These are phyloP conservation scores for Geotrichum fermentans DNA, from an alignment of 1,139 yeast genomes.

Conservation along the genomic window DNA sequence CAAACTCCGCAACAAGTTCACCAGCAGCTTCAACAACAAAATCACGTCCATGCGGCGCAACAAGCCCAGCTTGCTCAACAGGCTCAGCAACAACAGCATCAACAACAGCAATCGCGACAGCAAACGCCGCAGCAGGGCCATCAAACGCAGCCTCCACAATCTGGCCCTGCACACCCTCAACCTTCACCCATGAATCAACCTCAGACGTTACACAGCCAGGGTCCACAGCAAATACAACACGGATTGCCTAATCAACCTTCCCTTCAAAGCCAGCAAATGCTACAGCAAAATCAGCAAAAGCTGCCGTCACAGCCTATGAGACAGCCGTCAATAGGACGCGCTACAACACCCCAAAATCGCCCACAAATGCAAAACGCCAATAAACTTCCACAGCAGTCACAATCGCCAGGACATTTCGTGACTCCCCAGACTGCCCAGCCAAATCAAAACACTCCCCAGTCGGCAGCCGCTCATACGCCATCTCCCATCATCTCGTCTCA, in stretches of 20 bases:
- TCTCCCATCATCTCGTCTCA: neutral
- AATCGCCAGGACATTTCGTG: slow-evolving; percentile 3
- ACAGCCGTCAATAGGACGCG: slow-evolving; percentile 3
- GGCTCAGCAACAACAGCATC: slow-evolving; percentile 3
- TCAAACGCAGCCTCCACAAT: neutral
- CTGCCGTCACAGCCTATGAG: slow-evolving; percentile 6
- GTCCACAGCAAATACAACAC: slow-evolving; percentile 4
- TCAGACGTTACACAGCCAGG: slow-evolving; percentile 1
- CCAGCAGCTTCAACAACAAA: slow-evolving; percentile 11
- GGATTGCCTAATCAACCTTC: neutral
- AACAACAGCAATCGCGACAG: slow-evolving; percentile 3
- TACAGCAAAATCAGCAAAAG: slow-evolving; percentile 3
- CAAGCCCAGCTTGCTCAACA: slow-evolving; percentile 3
- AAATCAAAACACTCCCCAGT: neutral
- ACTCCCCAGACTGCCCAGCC: slow-evolving; percentile 1
- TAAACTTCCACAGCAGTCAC: slow-evolving; percentile 1
- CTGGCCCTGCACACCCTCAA: neutral
- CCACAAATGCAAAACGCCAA: neutral
- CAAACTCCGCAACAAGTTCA: slow-evolving; percentile 9
- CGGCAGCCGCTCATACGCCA: neutral
- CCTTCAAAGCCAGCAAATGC: slow-evolving; percentile 5
- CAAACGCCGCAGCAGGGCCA: slow-evolving; percentile 3
- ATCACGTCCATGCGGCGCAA: neutral
- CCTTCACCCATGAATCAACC: neutral
- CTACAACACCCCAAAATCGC: slow-evolving; percentile 1